Evolutionary conservation across 108 stramenopile species (phyloP).

Genomic region (Pseudonitzschia multiseries): DNA sequence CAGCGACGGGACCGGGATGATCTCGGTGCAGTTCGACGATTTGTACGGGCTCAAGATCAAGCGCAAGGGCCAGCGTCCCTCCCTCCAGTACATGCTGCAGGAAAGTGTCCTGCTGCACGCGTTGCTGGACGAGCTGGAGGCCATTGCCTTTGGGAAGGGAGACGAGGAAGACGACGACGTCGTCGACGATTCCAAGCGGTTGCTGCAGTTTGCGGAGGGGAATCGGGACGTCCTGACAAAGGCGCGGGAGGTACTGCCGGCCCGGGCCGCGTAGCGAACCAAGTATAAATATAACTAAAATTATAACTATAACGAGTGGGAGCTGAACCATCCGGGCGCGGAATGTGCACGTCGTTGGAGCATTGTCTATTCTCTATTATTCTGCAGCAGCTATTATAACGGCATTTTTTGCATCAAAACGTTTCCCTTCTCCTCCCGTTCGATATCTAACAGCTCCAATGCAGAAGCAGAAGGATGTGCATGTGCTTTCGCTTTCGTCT

Average conservation of each 20-base stretch:
- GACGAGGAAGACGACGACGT: conserved; percentile 22
- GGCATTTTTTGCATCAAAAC: too few species aligned
- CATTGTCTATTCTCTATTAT: too few species aligned
- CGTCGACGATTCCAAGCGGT: conserved; percentile 53
- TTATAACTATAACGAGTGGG: too few species aligned
- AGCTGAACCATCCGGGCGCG: too few species aligned
- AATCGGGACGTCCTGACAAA: conserved; percentile 43
- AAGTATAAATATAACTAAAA: too few species aligned
- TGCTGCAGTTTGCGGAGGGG: conserved; percentile 51
- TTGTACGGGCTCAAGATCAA: conserved; percentile 35
- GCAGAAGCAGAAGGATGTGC: too few species aligned
- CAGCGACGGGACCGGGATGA: conserved; percentile 66
- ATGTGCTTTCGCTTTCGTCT: too few species aligned
- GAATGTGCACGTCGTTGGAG: too few species aligned
- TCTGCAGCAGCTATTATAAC: too few species aligned
- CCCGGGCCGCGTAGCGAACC: conserved; percentile 22
- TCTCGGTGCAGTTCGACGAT: conserved; percentile 41
- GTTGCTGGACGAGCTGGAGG: conserved; percentile 64
- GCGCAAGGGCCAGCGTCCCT: conserved; percentile 58
- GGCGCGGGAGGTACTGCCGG: conserved; percentile 59
- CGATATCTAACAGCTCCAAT: too few species aligned
- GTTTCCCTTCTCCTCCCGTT: too few species aligned
- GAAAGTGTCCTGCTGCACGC: conserved; percentile 75
- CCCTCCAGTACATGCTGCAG: conserved; percentile 69
- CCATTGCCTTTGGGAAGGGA: conserved; percentile 46